Base-by-base conservation (phyloP, 768 basidiomycete genomes). In the Phanerochaete sordida region DNA sequence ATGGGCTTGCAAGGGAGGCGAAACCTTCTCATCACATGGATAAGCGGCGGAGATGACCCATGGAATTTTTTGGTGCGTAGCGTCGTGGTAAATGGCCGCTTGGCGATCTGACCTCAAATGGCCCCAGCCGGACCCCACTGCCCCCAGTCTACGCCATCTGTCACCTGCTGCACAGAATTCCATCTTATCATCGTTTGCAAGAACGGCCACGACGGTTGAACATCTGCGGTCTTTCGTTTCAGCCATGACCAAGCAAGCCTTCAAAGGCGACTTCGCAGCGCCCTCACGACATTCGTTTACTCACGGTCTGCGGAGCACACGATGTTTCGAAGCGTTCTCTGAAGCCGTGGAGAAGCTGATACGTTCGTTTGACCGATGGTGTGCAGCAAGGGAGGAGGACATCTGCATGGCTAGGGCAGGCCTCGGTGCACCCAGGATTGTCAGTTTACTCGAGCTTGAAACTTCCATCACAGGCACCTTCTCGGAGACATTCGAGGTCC, bases 321-420 rank as follows among this genome's bases (percentile, higher is more conserved):
- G 80, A 31, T 91, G 89, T 0, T 72, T 90, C n/a, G 90, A 93
- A 69, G 92, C 92, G 0, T 92, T 92, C 68, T 83, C 88, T 0
- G 90, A 92, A 57, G 90, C 90, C 0, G 73, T 93, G 48, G 84
- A 85, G 60, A 64, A 74, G 23, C 83, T 89, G 57, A 73, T 91
- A 3, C 79, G 76, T 23, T 62, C 62, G 3, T 84, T 93, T 61
- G 81, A 90, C 57, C 69, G 65, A 6, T 93, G 90, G 89, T 92
- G 90, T 68, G 84, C 91, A 1, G 69, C 68, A 15, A 77, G 76
- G 58, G 92, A 94, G 71, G 84, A 87, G 65, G 75, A 76, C 0
- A 87, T 93, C 51, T 85, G 82, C 69, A 75, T 75, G n/a, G 83
- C 88, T 1, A 71, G 77, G 55, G 77, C 74, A 9, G 87, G 88